Base-by-base conservation (phyloP, 805 yeast species). In the Kazachstania taianensis region DNA sequence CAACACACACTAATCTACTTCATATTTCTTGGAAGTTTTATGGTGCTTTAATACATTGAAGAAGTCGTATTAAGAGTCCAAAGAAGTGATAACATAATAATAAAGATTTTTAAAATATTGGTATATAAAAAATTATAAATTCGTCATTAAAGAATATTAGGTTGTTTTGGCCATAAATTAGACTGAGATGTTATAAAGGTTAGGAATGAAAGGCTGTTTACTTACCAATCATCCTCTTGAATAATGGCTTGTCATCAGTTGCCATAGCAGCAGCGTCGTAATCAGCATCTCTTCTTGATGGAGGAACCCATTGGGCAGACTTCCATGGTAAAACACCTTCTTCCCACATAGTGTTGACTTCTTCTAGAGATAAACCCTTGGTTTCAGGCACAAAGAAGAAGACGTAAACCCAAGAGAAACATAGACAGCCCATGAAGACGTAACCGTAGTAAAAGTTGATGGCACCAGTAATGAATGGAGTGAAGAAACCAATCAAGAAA, bases 301-400 rank as follows among this genome's bases (percentile, higher is more conserved):
- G 65, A 43, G 78, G 76, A 36, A 59, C 65, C 70, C 69, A 75
- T 39, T 45, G 48, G 18, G 63, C 40, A n/a, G 77, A 72, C 32
- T 50, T 44, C 66, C 67, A 63, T 20, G 67, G 61, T 35, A 48
- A 46, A 32, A 54, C 54, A 41, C 55, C 58, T 28, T 59, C 53
- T 30, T 67, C 50, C 57, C 65, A 67, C 62, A 75, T 59, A 48
- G 70, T 77, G 57, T 81, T 85, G 43, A 55, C 81, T 59, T 81
- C 83, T 61, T 81, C 89, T 56, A 81, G 70, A 34, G 80, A 68
- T 52, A 81, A 70, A 42, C 87, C 89, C 63, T 73, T 74, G 38
- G 92, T 81, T 60, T 79, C 85, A 50, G 74, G 74, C 42, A 81
- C 72, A 48, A 67, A 69, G 65, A 81, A 72, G 66, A 67, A 72